A percentile compares a stretch with the other conserved stretches of the same genome.
Evolutionary conservation across 148 eudicot species (phyloP).

Genomic region (Vaccinium corymbosum): DNA sequence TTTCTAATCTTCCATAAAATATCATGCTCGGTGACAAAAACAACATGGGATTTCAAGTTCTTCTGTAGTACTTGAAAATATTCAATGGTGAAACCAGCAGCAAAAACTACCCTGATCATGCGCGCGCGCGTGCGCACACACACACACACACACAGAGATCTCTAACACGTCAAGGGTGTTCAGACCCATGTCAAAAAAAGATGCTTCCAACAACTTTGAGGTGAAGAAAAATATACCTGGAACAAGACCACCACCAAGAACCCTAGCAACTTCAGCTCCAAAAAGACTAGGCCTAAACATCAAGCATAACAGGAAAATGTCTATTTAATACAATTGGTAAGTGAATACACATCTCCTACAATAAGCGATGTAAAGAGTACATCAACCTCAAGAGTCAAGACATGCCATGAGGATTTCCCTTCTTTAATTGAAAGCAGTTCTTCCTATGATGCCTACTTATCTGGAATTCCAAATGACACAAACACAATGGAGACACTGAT

Average conservation of each 20-base stretch:
- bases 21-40: not conserved
- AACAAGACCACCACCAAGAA: conserved; percentile 93
- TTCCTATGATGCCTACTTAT: not conserved
- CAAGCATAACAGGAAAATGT: conserved; percentile 13
- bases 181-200: not conserved
- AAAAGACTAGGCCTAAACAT: conserved; percentile 59
- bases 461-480: not conserved
- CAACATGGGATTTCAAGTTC: not conserved
- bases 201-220: not conserved
- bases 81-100: not conserved
- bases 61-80: not conserved
- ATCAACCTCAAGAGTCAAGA: not conserved
- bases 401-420: not conserved
- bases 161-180: not conserved
- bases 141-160: not conserved
- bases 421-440: not conserved
- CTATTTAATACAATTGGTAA: not conserved
- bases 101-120: not conserved
- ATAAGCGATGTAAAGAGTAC: not conserved
- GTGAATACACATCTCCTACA: not conserved
- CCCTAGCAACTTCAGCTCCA: conserved; percentile 84
- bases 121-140: not conserved
- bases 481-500: not conserved
- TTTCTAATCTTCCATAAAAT: not conserved
- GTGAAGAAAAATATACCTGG: conserved; percentile 55